Base-by-base conservation (phyloP, 2,329 filamentous ascomycete genomes). In the Phoma sp. region DNA sequence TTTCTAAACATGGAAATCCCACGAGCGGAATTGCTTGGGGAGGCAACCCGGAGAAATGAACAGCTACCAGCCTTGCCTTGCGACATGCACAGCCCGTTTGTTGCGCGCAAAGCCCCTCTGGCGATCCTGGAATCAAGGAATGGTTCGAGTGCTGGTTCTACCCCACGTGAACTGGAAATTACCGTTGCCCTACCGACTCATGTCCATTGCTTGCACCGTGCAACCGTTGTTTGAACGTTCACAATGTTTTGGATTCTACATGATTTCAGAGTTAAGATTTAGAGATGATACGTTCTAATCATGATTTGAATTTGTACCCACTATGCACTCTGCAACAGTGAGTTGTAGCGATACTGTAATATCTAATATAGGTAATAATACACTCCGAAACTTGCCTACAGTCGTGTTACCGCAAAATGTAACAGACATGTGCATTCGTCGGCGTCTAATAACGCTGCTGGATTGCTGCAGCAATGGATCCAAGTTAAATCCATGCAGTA, bases 121-220 rank as follows among this genome's bases (percentile, higher is more conserved):
- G 38, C 40, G 46, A 55, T 55, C 46, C 37, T 38, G 23, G 35
- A 14, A 37, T 22, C 23, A 24, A 30, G 40, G 46, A 38, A n/a
- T 50, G 42, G 52, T 55, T 55, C 52, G 25, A 55, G 27, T 43
- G 42, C 39, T 55, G 35, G 42, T 38, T 47, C 47, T 55, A 46
- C 52, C 46, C 46, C 52, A 50, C 46, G 42, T 55, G 37, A 50
- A 38, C 30, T 50, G 52, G 52, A 46, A 50, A 43, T 24, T 55
- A 18, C 46, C 41, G 46, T 38, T 32, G 30, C 46, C 52, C 37
- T 50, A 55, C 13, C 25, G 41, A 49, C 22, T 42, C 41, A 38
- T 41, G 42, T 45, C 42, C 37, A 46, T 46, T 24, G 41, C 37
- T 42, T 46, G 46, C 36, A 46, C 52, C 52, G 52, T 50, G 46